These are phyloP conservation scores for Kodamaea neixiangensis DNA, from an alignment of 805 yeast genomes.

Conservation along the genomic window DNA sequence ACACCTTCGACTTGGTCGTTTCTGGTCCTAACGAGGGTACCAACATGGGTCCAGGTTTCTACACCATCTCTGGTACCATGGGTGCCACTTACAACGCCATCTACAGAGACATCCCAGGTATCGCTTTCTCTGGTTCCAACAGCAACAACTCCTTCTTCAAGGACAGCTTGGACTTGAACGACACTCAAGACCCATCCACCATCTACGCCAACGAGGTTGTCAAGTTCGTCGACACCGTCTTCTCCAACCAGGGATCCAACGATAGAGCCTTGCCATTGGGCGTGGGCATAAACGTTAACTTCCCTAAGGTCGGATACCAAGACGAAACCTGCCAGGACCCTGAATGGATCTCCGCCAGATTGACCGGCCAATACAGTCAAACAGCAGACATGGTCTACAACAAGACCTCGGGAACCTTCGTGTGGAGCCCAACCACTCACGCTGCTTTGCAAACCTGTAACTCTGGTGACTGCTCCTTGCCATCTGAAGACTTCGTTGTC, in stretches of 20 bases:
- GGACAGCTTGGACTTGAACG: conserved; percentile 43
- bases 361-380: conserved; percentile 42
- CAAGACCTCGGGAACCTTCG: conserved; percentile 36
- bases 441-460: conserved; percentile 26
- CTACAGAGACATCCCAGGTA: conserved; percentile 50
- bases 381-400: conserved; percentile 39
- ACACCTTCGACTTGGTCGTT: conserved; percentile 49
- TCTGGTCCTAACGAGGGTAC: conserved; percentile 57
- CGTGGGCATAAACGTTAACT: conserved; percentile 50
- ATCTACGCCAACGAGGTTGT: conserved; percentile 45
- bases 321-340: conserved; percentile 47
- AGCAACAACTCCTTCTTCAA: conserved; percentile 50
- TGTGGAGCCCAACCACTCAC: conserved; percentile 15
- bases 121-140: conserved; percentile 55
- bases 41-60: conserved; percentile 44
- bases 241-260: conserved; percentile 39
- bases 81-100: conserved; percentile 52
- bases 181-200: conserved; percentile 43
- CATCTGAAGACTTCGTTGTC: conserved; percentile 40
- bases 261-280: conserved; percentile 42
- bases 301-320: conserved; percentile 42
- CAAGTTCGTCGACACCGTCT: conserved; percentile 40
- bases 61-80: conserved; percentile 51
- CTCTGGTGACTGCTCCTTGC: conserved; percentile 47
- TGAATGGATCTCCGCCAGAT: conserved; percentile 45